Evolutionary conservation across 164 flowering plant species (phyloP), one percentile per base, ranked within the genome.

Genomic region (Chimonanthus praecox): DNA sequence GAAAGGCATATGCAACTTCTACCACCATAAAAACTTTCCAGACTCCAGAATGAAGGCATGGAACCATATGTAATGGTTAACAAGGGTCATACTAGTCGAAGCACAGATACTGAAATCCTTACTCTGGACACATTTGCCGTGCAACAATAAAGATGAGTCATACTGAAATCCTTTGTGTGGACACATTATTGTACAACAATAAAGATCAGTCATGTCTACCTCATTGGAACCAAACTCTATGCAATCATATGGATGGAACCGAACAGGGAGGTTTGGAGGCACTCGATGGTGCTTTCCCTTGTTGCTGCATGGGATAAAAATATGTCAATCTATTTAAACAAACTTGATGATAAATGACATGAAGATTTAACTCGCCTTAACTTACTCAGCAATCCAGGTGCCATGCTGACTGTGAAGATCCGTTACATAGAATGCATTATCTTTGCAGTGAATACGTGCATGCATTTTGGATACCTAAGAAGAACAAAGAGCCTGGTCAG

Each of bases 311-410:
- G 54, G 72, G 7, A 71, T 15, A 44, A 47, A 33, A 47, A 61
- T 18, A 63, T 58, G 65, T 7, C 45, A 70, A 50, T 58, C 54
- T 47, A 46, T 61, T 49, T 13, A 6, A 33, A 64, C 13, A 66
- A 46, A n/a, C 2, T 47, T 6, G 49, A 49, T n/a, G 51, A 15
- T 44, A 69, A 45, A 70, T 48, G 72, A 15, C 69, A 48, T 33
- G 15, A 70, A 63, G 45, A 18, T 54, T 13, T 43, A 45, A 43
- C 58, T 49, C 44, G 9, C 58, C 7, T 33, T 5, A 58, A 84
- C 98, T 87, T 88, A 92, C 98, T 92, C 85, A 0, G 88, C 79
- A 72, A 94, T 82, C 88, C 89, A 92, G 75, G 94, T 90, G 20
- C 98, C 98, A 71, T 89, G 81, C 62, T 89, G 85, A 75, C 97